Percentiles rank a stretch among this genome's conserved stretches.
Evolutionary conservation across 805 yeast species (phyloP).

Genomic region (Yamadazyma insecticola): DNA sequence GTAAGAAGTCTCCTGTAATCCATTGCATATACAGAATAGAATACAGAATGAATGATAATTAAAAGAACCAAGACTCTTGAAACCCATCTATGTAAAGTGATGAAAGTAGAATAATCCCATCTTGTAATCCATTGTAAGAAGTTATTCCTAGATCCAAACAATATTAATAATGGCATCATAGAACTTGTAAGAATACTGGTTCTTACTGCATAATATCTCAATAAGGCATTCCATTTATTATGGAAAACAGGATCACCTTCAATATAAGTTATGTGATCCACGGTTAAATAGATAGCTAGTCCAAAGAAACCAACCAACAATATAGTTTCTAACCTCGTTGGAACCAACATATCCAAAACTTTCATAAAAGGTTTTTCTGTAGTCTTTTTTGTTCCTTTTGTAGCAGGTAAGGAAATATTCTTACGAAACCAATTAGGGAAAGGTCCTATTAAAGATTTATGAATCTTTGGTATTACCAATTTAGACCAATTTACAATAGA

Average conservation of each 20-base stretch:
- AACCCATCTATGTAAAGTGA: constrained; percentile 25
- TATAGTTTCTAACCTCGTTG: constrained; percentile 35
- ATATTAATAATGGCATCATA: constrained; percentile 27
- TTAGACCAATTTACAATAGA: constrained; percentile 32
- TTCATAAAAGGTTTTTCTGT: constrained; percentile 16
- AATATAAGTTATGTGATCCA: constrained; percentile 18
- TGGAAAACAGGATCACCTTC: constrained; percentile 33
- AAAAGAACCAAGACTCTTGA: constrained; percentile 18
- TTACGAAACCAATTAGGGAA: constrained; percentile 28
- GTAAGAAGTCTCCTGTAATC: constrained; percentile 16
- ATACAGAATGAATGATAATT: constrained; percentile 24
- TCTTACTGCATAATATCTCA: constrained; percentile 40
- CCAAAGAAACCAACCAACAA: constrained; percentile 26
- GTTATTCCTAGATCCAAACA: constrained; percentile 34
- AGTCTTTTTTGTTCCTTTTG: constrained; percentile 23
- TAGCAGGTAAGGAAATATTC: constrained; percentile 37
- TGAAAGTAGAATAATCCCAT: constrained; percentile 30
- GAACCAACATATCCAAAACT: constrained; percentile 29
- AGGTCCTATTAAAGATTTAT: constrained; percentile 20
- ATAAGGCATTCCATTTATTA: constrained; percentile 26
- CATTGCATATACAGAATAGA: constrained; percentile 11
- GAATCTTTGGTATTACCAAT: constrained; percentile 18
- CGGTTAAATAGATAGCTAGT: constrained; percentile 22
- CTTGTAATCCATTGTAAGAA: constrained; percentile 34
- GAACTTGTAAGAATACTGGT: constrained; percentile 25